These are phyloP conservation scores for Amanita thiersii DNA, from an alignment of 768 basidiomycete species.

Conservation along the genomic window DNA sequence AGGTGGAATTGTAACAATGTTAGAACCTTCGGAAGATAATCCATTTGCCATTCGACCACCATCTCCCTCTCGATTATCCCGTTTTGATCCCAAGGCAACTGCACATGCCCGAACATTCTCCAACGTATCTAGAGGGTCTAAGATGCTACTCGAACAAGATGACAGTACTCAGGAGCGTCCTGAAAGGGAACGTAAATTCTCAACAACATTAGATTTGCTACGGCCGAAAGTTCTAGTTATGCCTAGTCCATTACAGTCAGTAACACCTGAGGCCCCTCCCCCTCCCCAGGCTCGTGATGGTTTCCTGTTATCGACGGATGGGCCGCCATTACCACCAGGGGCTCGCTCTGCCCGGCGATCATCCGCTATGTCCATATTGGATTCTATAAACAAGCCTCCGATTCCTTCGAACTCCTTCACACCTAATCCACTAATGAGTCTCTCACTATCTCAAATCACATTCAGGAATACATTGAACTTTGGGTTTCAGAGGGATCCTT, in stretches of 20 bases:
- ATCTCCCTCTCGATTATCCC: constrained; percentile 56
- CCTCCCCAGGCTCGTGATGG: constrained; percentile 39
- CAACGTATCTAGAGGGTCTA: constrained; percentile 59
- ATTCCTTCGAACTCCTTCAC: constrained; percentile 62
- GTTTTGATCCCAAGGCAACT: constrained; percentile 73
- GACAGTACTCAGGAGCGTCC: constrained; percentile 30
- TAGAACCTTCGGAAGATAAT: constrained; percentile 42
- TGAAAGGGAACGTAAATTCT: constrained; percentile 50
- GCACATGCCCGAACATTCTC: constrained; percentile 52
- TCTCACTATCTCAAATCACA: constrained; percentile 74
- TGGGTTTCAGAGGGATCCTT: constrained; percentile 60
- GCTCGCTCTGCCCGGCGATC: constrained; percentile 50
- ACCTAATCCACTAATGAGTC: constrained; percentile 66
- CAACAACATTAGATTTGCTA: constrained; percentile 70
- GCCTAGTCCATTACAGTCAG: constrained; percentile 77
- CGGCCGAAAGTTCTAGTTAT: constrained; percentile 91
- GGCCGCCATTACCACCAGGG: constrained; percentile 70
- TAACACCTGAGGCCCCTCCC: constrained; percentile 24
- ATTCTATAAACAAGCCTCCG: constrained; percentile 26
- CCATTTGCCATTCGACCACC: constrained; percentile 65
- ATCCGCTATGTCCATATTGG: constrained; percentile 27
- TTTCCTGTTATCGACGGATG: constrained; percentile 60
- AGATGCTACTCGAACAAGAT: constrained; percentile 52
- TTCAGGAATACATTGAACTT: constrained; percentile 77
- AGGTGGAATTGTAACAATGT: constrained; percentile 37